These are phyloP conservation scores for Neurospora sp. DNA, from an alignment of 495 filamentous ascomycete genomes.

Conservation along the genomic window DNA sequence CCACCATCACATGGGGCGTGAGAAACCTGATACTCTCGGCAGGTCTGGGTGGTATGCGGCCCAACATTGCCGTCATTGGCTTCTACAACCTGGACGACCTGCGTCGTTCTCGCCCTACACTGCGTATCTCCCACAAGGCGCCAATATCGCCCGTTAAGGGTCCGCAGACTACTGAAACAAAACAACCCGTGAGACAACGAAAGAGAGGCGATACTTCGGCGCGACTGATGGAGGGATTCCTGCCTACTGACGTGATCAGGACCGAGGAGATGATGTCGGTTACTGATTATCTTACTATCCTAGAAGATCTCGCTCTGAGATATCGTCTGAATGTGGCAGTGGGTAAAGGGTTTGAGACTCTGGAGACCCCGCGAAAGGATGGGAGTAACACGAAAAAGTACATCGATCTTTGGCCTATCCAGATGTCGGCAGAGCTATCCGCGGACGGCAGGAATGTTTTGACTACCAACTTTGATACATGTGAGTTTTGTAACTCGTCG, in stretches of 20 bases:
- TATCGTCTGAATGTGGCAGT: constrained; percentile 80
- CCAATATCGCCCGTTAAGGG: constrained; percentile 18
- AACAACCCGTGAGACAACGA: constrained; percentile 11
- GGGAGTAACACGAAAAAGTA: constrained; percentile 57
- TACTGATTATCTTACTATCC: constrained; percentile 67
- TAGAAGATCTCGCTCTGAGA: constrained; percentile 71
- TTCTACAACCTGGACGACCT: constrained; percentile 70
- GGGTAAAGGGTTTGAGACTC: constrained; percentile 68
- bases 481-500: constrained; percentile 14
- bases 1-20: constrained; percentile 75
- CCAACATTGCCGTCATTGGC: constrained; percentile 72
- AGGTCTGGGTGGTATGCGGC: constrained; percentile 82
- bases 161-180: constrained; percentile 10
- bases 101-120: constrained; percentile 34
- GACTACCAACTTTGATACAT: constrained; percentile 89
- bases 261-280: constrained; percentile 53
- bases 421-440: constrained; percentile 66
- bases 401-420: constrained; percentile 86
- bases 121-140: not conserved
- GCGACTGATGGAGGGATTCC: constrained; percentile 34
- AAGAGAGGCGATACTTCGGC: constrained; percentile 35
- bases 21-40: constrained; percentile 73
- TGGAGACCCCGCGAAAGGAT: constrained; percentile 57
- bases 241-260: constrained; percentile 53
- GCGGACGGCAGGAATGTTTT: constrained; percentile 57